These are phyloP conservation scores for Davidsoniella virescens DNA, from an alignment of 2,329 filamentous ascomycete genomes.

Conservation along the genomic window DNA sequence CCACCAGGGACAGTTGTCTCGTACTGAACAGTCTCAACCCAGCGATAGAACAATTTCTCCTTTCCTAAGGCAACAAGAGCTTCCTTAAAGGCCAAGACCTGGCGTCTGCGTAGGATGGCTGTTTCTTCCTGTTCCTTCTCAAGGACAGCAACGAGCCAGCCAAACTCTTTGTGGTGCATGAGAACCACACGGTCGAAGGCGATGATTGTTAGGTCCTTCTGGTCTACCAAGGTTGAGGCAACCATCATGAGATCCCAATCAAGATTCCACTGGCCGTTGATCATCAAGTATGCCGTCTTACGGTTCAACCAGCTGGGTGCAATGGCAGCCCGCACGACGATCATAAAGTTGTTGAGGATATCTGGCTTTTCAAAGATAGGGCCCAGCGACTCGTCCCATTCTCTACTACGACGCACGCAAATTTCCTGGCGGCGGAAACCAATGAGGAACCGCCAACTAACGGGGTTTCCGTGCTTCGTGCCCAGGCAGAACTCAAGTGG, in stretches of 20 bases:
- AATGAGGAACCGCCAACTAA: conserved; percentile 54
- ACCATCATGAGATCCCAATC: conserved; percentile 70
- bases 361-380: conserved; percentile 28
- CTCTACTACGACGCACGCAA: conserved; percentile 60
- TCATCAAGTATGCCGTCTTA: conserved; percentile 78
- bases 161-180: conserved; percentile 46
- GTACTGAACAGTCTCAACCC: conserved; percentile 84
- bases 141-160: conserved; percentile 39
- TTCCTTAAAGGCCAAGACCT: conserved; percentile 69
- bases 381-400: conserved; percentile 48
- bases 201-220: conserved; percentile 35
- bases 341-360: conserved; percentile 39
- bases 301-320: conserved; percentile 46
- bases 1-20: conserved; percentile 66
- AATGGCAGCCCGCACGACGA: conserved; percentile 51
- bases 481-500: conserved; percentile 56
- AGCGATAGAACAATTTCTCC: conserved; percentile 77
- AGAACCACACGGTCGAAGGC: conserved; percentile 57
- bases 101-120: conserved; percentile 49
- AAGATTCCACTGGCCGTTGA: conserved; percentile 74
- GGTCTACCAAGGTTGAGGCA: conserved; percentile 54
- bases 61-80: conserved; percentile 61
- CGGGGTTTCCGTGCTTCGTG: conserved; percentile 40
- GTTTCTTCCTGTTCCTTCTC: conserved; percentile 42
- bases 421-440: conserved; percentile 71